Evolutionary conservation across 208 protist species (phyloP), one percentile per base, ranked within the genome.

Genomic region (Strigomonas culicis): DNA sequence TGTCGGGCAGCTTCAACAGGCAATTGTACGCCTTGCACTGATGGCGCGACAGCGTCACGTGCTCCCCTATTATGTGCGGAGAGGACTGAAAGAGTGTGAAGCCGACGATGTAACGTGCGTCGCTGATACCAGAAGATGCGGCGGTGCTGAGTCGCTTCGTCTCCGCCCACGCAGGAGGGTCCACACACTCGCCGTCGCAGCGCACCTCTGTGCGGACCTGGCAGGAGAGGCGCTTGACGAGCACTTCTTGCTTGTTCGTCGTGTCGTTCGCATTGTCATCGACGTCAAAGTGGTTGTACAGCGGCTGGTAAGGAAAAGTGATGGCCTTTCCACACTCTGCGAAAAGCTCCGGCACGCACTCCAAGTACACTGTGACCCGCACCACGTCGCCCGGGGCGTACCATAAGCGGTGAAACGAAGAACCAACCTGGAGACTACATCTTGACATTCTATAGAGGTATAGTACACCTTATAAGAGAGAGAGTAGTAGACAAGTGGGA

Each of bases 311-410:
- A 15, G 43, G 63, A 39, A 70, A 56, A 21, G 75, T 63, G 22
- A 69, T 47, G 15, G 67, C 49, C 22, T 66, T 52, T 21, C 51
- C 57, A 2, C 44, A 25, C 19, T 71, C 70, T 8, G 28, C 3
- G 25, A 58, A 51, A 10, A 50, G 30, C 2, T 75, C 75, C 0
- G 71, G 68, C 28, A 73, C 72, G 44, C 79, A 80, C 2, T 76
- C 68, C 11, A 82, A 32, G 22, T 69, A 70, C 11, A 74, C 24
- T 15, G 75, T 70, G 4, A 79, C 70, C 31, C 75, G 72, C 3
- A 93, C 83, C 19, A 75, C 32, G 55, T 90, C 83, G 10, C 83
- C 86, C 4, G 79, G 73, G 21, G 69, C 22, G 73, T 93, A 93
- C 80, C 81, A 90, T 25, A 63, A n/a, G 39, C 78, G 82, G 52